Percentiles rank a stretch among this genome's conserved stretches.
phyloP scores from a whole-genome alignment of 2,329 filamentous ascomycete genomes.

The Beauveria sp. region DNA sequence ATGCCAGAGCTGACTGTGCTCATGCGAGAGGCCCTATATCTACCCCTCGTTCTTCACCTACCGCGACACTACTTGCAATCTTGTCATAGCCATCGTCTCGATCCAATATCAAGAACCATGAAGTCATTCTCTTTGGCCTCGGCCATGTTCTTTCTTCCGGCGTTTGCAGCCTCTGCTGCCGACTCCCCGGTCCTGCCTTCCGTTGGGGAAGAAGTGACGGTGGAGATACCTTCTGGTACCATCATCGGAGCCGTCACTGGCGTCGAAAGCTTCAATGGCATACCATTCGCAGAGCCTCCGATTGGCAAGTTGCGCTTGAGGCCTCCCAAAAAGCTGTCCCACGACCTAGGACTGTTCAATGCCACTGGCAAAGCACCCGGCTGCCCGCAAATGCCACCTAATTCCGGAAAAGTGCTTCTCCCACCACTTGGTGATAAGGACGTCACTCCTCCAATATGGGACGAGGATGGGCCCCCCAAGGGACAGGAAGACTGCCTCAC shows the following conservation, averaged over 20 bases:
- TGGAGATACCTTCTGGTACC: background rate
- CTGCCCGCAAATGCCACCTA: constrained; percentile 48
- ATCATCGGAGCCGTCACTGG: background rate
- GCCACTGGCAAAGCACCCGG: constrained; percentile 40
- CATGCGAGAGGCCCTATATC: too few relatives aligned
- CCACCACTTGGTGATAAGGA: background rate
- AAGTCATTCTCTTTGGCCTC: background rate
- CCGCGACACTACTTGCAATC: too few relatives aligned
- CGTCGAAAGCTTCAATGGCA: constrained; percentile 43
- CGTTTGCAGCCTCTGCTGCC: background rate
- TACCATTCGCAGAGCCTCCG: constrained; percentile 57
- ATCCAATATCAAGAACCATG: too few relatives aligned
- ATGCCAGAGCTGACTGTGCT: too few relatives aligned
- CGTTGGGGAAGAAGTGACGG: background rate
- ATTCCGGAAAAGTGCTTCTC: background rate
- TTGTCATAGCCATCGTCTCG: too few relatives aligned
- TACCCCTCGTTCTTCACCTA: too few relatives aligned
- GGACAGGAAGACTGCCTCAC: constrained; percentile 46
- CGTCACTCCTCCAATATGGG: background rate
- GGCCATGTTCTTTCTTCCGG: background rate
- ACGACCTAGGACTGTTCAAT: constrained; percentile 25
- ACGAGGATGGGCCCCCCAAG: constrained; percentile 16
- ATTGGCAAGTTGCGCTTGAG: constrained; percentile 50
- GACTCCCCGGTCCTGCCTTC: background rate
- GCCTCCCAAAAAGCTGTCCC: constrained; percentile 43